Base-by-base conservation (phyloP, 2,329 filamentous ascomycete species). In the Claviceps spartinae region DNA sequence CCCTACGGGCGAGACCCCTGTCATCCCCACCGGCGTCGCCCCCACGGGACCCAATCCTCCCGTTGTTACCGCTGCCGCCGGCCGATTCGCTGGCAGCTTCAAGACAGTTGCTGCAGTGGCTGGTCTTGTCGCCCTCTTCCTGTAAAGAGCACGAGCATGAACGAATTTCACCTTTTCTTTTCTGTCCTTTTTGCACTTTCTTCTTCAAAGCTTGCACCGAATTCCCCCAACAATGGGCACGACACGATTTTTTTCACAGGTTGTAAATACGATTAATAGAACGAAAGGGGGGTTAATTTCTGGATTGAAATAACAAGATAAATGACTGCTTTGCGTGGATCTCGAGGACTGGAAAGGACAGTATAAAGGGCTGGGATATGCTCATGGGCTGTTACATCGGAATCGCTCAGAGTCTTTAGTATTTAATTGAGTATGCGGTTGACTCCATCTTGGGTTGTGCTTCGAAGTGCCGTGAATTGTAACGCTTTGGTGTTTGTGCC, bases 91-190 rank as follows among this genome's bases (percentile, higher is more conserved):
- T 40, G 59, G 61, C 51, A 60, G 61, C 55, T 52, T 64, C 46
- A 59, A 61, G 55, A 53, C 62, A 49, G 59, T 60, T 47, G 63
- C 61, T 48, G 63, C 59, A 45, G 63, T 63, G 20, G 64, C 59
- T 36, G 66, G 62, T 60, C 53, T 67, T 47, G 61, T 61, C 47
- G 65, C 60, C 40, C 50, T 68, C 56, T 57, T 69, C 40, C 37
- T 55, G 24, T 46, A 49, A 43, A n/a, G 2, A 2, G 9, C 9
- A 24, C 3, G 3, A 1, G 30, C 30, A 34, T 4, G 5, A 34
- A 34, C 30, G n/a, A 22, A 18, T 22, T 42, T 51, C 18, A 16
- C 18, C 20, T 14, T n/a, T 7, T 42, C 40, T 26, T 13, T 43
- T 44, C 18, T n/a, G 38, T 49, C 36, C 9, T 14, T 44, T 16